Conservation (phyloP, 208 protist genomes). For the Leishmania guyanensis region DNA sequence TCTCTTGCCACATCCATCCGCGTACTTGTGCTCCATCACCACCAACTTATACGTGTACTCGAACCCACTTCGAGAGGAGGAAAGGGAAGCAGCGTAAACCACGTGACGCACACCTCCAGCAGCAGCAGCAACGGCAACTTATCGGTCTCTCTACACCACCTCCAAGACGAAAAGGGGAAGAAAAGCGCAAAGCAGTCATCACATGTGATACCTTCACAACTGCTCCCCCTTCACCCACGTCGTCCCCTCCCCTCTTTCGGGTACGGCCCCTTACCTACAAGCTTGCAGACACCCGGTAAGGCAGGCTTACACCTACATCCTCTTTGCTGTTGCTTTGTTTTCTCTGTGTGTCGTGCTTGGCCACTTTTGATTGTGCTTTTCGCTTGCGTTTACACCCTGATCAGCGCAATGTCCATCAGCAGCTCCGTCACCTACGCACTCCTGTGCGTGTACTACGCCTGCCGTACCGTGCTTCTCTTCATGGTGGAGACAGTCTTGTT, state of each 20-base stretch:
- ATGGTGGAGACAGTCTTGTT: constrained; percentile 25
- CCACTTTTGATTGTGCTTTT: too few species aligned
- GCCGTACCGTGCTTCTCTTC: constrained; percentile 14
- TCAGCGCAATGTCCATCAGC: constrained; percentile 9
- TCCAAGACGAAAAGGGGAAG: neutral
- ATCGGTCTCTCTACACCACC: neutral
- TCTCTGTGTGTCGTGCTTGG: neutral
- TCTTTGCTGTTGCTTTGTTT: neutral
- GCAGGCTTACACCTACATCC: neutral
- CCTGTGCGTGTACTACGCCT: constrained; percentile 25
- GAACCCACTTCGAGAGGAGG: neutral
- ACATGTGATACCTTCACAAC: neutral
- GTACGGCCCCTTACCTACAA: neutral
- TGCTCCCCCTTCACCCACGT: neutral
- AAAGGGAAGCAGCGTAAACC: neutral
- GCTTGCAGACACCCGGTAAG: neutral
- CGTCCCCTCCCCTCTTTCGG: neutral
- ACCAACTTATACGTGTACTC: neutral
- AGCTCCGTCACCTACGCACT: constrained; percentile 14
- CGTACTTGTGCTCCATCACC: neutral
- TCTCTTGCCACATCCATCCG: neutral
- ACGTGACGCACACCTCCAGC: neutral
- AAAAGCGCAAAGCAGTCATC: neutral
- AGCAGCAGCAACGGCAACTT: neutral
- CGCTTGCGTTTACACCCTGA: neutral